A percentile compares a stretch with the other conserved stretches of the same genome.
Evolutionary conservation across 1,139 yeast genomes (phyloP).

Genomic region (Yarrowia galli): DNA sequence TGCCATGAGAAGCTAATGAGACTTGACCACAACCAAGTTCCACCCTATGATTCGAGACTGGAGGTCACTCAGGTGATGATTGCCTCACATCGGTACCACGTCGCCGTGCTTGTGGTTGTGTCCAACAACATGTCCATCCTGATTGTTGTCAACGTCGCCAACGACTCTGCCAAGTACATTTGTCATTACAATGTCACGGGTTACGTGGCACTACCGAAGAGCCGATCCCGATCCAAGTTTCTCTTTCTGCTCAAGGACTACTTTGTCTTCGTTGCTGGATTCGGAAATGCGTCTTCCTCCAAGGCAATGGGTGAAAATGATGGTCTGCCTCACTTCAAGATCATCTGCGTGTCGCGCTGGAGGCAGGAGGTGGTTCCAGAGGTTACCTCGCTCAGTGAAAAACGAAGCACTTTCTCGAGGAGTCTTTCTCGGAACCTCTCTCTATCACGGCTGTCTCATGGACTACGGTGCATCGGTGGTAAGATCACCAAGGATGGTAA

Average conservation of each 20-base stretch:
- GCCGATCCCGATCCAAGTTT: slow-evolving; percentile 21
- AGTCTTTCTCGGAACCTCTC: slow-evolving; percentile 16
- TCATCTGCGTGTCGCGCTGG: slow-evolving; percentile 28
- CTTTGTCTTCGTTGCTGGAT: slow-evolving; percentile 30
- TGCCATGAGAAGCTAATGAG: background rate
- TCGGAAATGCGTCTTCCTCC: slow-evolving; percentile 10
- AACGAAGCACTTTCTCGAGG: slow-evolving; percentile 8
- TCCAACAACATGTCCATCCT: slow-evolving; percentile 2
- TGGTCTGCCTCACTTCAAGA: slow-evolving; percentile 24
- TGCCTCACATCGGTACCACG: slow-evolving; percentile 15
- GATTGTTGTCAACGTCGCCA: slow-evolving; percentile 14
- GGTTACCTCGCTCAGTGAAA: background rate
- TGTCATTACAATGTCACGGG: slow-evolving; percentile 30
- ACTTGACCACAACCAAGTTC: background rate
- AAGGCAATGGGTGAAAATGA: slow-evolving; percentile 20
- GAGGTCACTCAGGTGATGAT: slow-evolving; percentile 21
- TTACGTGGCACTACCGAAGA: slow-evolving; percentile 13
- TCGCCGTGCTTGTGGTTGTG: slow-evolving; percentile 15
- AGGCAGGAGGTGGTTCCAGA: slow-evolving; percentile 26
- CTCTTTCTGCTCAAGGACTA: slow-evolving; percentile 25
- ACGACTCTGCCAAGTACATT: slow-evolving; percentile 15
- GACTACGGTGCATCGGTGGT: slow-evolving; percentile 24
- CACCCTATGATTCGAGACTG: background rate
- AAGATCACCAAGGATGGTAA: slow-evolving; percentile 28
- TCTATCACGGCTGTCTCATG: slow-evolving; percentile 13